Percentiles rank a stretch among this genome's conserved stretches.
Evolutionary conservation across 1,139 yeast species (phyloP).

Genomic region (Candida mesenterica): DNA sequence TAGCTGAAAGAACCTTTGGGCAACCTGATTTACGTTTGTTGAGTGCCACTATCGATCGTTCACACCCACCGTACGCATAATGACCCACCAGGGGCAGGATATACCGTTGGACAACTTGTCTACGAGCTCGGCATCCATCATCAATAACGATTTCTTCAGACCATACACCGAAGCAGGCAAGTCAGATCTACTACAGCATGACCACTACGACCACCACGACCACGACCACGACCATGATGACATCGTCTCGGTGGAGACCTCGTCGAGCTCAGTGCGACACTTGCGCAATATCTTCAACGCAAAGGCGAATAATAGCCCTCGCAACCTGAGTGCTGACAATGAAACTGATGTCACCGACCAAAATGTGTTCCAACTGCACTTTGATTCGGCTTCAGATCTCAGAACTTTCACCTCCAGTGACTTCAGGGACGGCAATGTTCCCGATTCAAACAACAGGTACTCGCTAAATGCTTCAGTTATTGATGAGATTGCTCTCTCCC

Average conservation of each 20-base stretch:
- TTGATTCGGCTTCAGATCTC: constrained; percentile 16
- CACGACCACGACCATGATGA: constrained; percentile 6
- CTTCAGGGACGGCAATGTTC: neutral
- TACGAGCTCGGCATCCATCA: constrained; percentile 13
- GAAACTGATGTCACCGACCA: constrained; percentile 12
- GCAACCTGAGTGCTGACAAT: too few species aligned
- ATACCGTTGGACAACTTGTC: constrained; percentile 14
- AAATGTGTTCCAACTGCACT: constrained; percentile 15
- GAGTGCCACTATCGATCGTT: too few species aligned
- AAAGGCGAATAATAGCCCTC: too few species aligned
- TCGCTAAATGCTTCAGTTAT: constrained; percentile 31
- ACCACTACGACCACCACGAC: neutral
- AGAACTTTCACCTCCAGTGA: constrained; percentile 3
- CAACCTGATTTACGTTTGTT: too few species aligned
- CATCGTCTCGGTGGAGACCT: constrained; percentile 12
- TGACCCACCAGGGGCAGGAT: constrained; percentile 13
- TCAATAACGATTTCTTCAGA: constrained; percentile 13
- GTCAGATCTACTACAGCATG: too few species aligned
- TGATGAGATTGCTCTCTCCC: constrained; percentile 19
- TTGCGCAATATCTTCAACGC: constrained; percentile 14
- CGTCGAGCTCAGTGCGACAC: constrained; percentile 16
- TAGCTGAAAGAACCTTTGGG: too few species aligned
- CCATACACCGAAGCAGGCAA: constrained; percentile 5
- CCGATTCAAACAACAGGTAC: constrained; percentile 4
- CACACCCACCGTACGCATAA: neutral